Conservation (phyloP, 805 yeast species). For the Saturnispora quitensis region DNA sequence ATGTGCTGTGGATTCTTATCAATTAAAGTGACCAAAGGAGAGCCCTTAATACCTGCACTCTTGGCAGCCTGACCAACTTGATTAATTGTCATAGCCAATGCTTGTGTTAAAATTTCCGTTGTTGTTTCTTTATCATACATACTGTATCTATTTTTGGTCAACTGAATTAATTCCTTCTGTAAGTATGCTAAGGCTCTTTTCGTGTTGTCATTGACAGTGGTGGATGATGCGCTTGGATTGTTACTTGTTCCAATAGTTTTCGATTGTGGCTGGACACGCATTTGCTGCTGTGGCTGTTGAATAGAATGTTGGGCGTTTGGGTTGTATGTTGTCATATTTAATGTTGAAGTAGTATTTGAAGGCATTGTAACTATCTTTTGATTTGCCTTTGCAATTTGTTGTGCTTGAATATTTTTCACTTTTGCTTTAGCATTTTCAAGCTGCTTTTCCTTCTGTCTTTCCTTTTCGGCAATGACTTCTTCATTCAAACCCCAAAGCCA, state of each 20-base stretch:
- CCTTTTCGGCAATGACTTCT: conserved; percentile 73
- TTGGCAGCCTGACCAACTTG: conserved; percentile 85
- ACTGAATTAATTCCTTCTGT: conserved; percentile 75
- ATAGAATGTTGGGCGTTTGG: background rate
- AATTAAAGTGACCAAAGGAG: conserved; percentile 67
- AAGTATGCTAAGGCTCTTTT: conserved; percentile 70
- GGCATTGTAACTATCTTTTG: background rate
- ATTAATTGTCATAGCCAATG: conserved; percentile 87
- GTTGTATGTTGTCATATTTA: conserved; percentile 16
- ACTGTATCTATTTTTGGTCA: conserved; percentile 62
- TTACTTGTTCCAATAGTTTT: conserved; percentile 9
- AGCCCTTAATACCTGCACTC: conserved; percentile 69
- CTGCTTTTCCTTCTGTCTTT: conserved; percentile 53
- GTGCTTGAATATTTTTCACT: conserved; percentile 13
- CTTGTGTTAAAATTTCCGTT: conserved; percentile 78
- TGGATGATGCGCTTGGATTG: conserved; percentile 6
- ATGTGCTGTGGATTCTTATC: conserved; percentile 77
- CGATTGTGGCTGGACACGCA: background rate
- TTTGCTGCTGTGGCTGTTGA: background rate
- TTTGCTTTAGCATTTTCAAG: conserved; percentile 43
- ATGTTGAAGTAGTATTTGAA: background rate
- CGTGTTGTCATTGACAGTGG: conserved; percentile 38
- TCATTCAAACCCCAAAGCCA: conserved; percentile 95
- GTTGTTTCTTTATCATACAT: conserved; percentile 74
- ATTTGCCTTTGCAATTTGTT: conserved; percentile 7